A percentile compares a stretch with the other conserved stretches of the same genome.
Conservation (phyloP, 768 basidiomycete species). For the Boletus subcaerulescens region DNA sequence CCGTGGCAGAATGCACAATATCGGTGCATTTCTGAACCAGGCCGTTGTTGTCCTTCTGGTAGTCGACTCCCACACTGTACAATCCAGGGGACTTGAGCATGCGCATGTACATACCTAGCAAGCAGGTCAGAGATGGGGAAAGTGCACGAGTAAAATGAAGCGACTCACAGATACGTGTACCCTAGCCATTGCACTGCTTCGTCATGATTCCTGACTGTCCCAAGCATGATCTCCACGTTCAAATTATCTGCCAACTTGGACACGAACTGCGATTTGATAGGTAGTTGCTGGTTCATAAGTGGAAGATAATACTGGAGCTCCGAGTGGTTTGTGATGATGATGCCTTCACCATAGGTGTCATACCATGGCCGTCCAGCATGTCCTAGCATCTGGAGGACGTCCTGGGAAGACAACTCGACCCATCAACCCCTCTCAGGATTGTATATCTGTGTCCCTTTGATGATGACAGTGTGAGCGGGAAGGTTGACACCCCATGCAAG, state of each 20-base stretch:
- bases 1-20: too few species aligned
- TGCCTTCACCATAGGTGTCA: slow-evolving; percentile 95
- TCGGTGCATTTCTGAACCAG: too few species aligned
- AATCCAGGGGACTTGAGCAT: slow-evolving; percentile 55
- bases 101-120: slow-evolving; percentile 95
- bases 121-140: too few species aligned
- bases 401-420: slow-evolving; percentile 93
- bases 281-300: slow-evolving; percentile 94
- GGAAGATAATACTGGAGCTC: slow-evolving; percentile 97
- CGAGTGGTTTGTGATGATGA: slow-evolving; percentile 96
- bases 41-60: slow-evolving; percentile 84
- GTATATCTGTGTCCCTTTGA: slow-evolving; percentile 99
- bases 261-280: slow-evolving; percentile 95
- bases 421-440: slow-evolving; percentile 98
- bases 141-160: background rate
- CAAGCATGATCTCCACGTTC: slow-evolving; percentile 96
- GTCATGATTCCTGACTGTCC: slow-evolving; percentile 90
- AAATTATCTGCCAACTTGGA: slow-evolving; percentile 89
- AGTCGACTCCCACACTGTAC: slow-evolving; percentile 77
- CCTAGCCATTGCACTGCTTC: slow-evolving; percentile 49
- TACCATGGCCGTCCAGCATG: slow-evolving; percentile 96
- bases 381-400: slow-evolving; percentile 98
- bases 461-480: slow-evolving; percentile 96
- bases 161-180: slow-evolving; percentile 83
- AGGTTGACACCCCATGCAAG: slow-evolving; percentile 99